A percentile compares a stretch with the other conserved stretches of the same genome.
Conservation (phyloP, 2,329 filamentous ascomycete species). For the Colletotrichum cordylinicola region DNA sequence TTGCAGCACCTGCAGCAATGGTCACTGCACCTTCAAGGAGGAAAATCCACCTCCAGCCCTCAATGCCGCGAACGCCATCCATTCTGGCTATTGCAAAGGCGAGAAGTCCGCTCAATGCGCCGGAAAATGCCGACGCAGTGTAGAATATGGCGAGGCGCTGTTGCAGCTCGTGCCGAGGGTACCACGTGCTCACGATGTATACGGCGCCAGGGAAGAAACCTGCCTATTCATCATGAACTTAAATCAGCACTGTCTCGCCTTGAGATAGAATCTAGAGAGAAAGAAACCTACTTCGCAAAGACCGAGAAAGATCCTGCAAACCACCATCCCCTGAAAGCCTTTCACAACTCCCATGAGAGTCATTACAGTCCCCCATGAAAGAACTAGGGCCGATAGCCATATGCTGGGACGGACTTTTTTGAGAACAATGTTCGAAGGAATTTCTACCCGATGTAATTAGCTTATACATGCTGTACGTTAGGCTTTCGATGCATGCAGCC, state of each 20-base stretch:
- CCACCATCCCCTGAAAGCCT: conserved; percentile 29
- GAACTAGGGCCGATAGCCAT: conserved; percentile 42
- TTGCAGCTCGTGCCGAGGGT: conserved; percentile 33
- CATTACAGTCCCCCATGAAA: conserved; percentile 29
- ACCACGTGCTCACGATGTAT: conserved; percentile 34
- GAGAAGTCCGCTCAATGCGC: conserved; percentile 51
- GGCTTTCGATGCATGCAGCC: conserved; percentile 30
- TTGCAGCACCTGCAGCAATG: conserved; percentile 45
- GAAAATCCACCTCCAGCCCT: conserved; percentile 63
- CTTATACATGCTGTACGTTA: conserved; percentile 27
- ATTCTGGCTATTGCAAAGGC: conserved; percentile 53
- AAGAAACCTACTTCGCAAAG: not conserved
- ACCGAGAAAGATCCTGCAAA: not conserved
- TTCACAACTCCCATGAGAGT: conserved; percentile 24
- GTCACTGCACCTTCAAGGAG: conserved; percentile 37
- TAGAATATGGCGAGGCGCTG: conserved; percentile 39
- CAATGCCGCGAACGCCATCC: conserved; percentile 48
- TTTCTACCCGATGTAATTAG: conserved; percentile 34
- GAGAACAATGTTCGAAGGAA: conserved; percentile 67
- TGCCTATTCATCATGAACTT: not conserved
- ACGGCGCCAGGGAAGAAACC: conserved; percentile 36
- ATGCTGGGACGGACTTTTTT: conserved; percentile 57
- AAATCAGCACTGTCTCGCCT: not conserved
- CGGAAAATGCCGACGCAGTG: conserved; percentile 46
- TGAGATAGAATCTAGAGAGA: not conserved